Evolutionary conservation across 2,329 filamentous ascomycete genomes (phyloP).

Genomic region (Dactylonectria estremocensis): DNA sequence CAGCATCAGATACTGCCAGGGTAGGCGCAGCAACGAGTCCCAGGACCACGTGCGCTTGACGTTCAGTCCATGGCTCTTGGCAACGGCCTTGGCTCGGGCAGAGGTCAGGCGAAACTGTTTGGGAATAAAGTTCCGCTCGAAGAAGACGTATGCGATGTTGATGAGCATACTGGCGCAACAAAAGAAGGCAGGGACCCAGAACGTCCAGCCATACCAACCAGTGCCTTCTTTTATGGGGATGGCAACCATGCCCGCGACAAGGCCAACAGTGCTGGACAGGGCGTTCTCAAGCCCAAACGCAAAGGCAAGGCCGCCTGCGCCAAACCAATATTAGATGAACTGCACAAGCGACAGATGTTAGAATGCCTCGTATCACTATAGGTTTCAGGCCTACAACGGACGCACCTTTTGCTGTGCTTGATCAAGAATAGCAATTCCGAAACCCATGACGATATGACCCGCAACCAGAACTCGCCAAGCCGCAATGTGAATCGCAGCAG

Average conservation of each 20-base stretch:
- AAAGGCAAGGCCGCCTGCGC: slow-evolving; percentile 40
- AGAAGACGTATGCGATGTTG: slow-evolving; percentile 43
- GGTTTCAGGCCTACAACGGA: too few relatives aligned
- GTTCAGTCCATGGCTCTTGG: slow-evolving; percentile 15
- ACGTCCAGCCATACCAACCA: slow-evolving; percentile 46
- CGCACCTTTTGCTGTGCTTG: slow-evolving; percentile 41
- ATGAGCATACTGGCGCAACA: slow-evolving; percentile 37
- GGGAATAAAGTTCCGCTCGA: slow-evolving; percentile 37
- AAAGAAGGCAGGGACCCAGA: slow-evolving; percentile 44
- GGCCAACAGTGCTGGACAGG: slow-evolving; percentile 39
- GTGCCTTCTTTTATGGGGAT: slow-evolving; percentile 42
- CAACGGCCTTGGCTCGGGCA: slow-evolving; percentile 30
- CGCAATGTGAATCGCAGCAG: slow-evolving; percentile 37
- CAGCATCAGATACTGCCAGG: slow-evolving; percentile 44
- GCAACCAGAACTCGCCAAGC: slow-evolving; percentile 40
- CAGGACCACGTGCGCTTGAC: slow-evolving; percentile 38
- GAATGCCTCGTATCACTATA: too few relatives aligned
- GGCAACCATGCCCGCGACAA: slow-evolving; percentile 44
- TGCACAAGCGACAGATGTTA: too few relatives aligned
- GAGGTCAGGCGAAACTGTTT: slow-evolving; percentile 29
- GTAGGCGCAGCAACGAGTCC: slow-evolving; percentile 34
- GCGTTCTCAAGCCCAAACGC: slow-evolving; percentile 45
- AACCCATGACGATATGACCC: slow-evolving; percentile 44
- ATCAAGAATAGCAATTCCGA: slow-evolving; percentile 44
- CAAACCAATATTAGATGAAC: slow-evolving; percentile 48